phyloP scores from a whole-genome alignment of 768 basidiomycete species.

The Megacollybia marginata region DNA sequence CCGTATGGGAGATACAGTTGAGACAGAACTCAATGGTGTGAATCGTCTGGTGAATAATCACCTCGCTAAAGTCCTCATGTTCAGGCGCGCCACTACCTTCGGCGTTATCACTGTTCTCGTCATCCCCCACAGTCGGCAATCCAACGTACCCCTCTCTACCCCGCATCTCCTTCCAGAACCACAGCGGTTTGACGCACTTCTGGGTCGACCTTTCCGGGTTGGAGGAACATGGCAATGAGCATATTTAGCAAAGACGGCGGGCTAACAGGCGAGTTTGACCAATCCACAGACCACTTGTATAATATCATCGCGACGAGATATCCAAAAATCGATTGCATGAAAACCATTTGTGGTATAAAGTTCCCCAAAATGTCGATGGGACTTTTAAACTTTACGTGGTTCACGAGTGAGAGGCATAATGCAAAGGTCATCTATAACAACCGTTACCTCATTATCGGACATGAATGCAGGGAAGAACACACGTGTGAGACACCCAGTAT shows the following conservation, averaged over 20 bases:
- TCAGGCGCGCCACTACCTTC: conserved; percentile 68
- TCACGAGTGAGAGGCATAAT: conserved; percentile 90
- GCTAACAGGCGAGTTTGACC: conserved; percentile 56
- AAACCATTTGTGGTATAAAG: conserved; percentile 95
- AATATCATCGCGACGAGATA: conserved; percentile 91
- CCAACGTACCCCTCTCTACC: too few relatives aligned
- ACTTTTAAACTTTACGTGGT: conserved; percentile 91
- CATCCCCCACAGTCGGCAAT: conserved; percentile 27
- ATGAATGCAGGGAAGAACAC: conserved; percentile 18
- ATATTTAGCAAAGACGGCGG: conserved; percentile 93
- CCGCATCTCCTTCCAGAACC: conserved; percentile 80
- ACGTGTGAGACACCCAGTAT: conserved; percentile 95
- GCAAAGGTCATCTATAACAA: conserved; percentile 90
- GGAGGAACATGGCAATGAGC: conserved; percentile 94
- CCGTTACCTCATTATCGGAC: background rate
- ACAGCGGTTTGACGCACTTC: conserved; percentile 80
- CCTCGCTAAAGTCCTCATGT: conserved; percentile 90
- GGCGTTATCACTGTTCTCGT: conserved; percentile 31
- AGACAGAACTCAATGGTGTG: conserved; percentile 99
- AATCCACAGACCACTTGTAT: conserved; percentile 96
- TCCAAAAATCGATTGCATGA: conserved; percentile 96
- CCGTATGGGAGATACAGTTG: conserved; percentile 97
- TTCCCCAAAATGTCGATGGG: conserved; percentile 84
- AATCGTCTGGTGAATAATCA: conserved; percentile 95
- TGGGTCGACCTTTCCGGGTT: conserved; percentile 72